Percentiles rank a stretch among this genome's conserved stretches.
Evolutionary conservation across 1,284 basidiomycete species (phyloP).

Genomic region (Ceratobasidium sp.): DNA sequence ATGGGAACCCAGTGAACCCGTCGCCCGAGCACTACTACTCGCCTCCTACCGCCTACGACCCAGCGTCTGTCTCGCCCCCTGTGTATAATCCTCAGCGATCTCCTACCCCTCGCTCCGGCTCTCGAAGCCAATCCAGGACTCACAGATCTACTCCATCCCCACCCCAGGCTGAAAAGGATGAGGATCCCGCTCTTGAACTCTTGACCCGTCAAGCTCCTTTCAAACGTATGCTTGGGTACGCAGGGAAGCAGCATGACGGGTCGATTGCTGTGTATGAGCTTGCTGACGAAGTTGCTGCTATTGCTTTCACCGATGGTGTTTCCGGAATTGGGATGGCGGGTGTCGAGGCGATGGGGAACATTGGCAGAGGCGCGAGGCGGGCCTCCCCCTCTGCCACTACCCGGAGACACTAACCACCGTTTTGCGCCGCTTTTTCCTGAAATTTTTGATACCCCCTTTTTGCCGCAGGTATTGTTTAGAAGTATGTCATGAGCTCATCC

Average conservation of each 20-base stretch:
- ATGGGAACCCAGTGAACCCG: not conserved
- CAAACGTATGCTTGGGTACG: slow-evolving; percentile 32
- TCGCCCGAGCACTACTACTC: slow-evolving; percentile 7
- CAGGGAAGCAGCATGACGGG: slow-evolving; percentile 23
- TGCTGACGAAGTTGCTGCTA: slow-evolving; percentile 23
- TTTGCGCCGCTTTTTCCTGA: slow-evolving; percentile 15
- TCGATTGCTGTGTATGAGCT: slow-evolving; percentile 18
- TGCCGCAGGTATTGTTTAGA: slow-evolving; percentile 26
- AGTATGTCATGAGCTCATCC: slow-evolving; percentile 32
- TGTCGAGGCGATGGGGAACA: slow-evolving; percentile 6
- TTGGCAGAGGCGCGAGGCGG: not conserved
- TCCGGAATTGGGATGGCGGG: slow-evolving; percentile 17
- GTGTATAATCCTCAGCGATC: slow-evolving; percentile 2
- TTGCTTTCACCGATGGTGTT: slow-evolving; percentile 5
- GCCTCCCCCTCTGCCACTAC: not conserved
- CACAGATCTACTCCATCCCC: slow-evolving; percentile 5
- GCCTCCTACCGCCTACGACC: not conserved
- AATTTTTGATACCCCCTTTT: slow-evolving; percentile 13
- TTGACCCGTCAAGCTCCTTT: slow-evolving; percentile 2
- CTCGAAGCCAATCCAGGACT: not conserved
- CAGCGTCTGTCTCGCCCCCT: not conserved
- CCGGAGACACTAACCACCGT: not conserved
- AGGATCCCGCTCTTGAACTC: slow-evolving; percentile 16
- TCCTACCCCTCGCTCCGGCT: not conserved
- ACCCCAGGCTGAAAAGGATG: slow-evolving; percentile 10